These are phyloP conservation scores for Aschersonia sp. DNA, from an alignment of 2,329 filamentous ascomycete species.

Conservation along the genomic window DNA sequence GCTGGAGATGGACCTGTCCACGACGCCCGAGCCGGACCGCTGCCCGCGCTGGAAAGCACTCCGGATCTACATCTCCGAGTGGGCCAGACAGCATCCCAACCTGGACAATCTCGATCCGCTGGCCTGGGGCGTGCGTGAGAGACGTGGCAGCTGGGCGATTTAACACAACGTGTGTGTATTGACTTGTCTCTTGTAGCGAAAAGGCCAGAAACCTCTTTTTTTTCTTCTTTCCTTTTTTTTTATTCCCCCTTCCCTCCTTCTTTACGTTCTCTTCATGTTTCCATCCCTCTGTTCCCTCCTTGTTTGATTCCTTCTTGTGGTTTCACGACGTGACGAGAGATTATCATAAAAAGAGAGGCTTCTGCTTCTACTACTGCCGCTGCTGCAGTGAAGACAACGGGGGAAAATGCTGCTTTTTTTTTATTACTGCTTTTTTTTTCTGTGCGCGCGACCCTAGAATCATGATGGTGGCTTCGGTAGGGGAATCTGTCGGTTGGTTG, in stretches of 20 bases:
- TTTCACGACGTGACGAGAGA: no score
- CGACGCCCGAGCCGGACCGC: slow-evolving; percentile 33
- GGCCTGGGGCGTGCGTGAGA: slow-evolving; percentile 53
- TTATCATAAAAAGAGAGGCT: no score
- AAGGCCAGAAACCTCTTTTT: background rate
- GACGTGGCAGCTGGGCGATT: slow-evolving; percentile 60
- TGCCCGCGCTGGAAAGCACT: slow-evolving; percentile 69
- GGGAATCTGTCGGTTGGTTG: no score
- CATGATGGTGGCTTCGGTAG: no score
- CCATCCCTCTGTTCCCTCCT: background rate
- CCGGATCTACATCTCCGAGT: slow-evolving; percentile 71
- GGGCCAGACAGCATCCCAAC: slow-evolving; percentile 74
- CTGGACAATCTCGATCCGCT: slow-evolving; percentile 45
- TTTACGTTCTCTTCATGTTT: background rate
- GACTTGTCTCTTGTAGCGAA: background rate
- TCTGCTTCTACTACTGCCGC: no score
- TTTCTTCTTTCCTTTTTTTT: background rate
- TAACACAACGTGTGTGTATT: slow-evolving; percentile 14
- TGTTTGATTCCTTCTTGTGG: no score
- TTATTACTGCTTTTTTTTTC: no score
- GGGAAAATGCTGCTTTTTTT: no score
- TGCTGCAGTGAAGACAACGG: no score
- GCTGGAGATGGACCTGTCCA: slow-evolving; percentile 32
- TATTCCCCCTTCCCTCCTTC: background rate
- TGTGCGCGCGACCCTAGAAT: no score